These are phyloP conservation scores for Lactifluus echinatus DNA, from an alignment of 768 basidiomycete species.

Conservation along the genomic window DNA sequence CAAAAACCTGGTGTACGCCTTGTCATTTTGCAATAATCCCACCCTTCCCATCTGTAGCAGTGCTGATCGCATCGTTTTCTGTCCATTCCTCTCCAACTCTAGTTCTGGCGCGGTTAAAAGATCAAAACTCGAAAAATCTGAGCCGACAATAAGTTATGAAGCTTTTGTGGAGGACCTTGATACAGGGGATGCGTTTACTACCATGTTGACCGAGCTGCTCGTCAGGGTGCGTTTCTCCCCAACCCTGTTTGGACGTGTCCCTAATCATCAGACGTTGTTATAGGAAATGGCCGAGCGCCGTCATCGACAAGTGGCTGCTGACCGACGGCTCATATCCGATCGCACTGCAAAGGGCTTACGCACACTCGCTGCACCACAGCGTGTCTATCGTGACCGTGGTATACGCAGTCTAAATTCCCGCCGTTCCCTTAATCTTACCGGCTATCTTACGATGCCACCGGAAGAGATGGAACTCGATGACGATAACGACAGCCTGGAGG, in stretches of 20 bases:
- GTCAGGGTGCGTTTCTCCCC: slow-evolving; percentile 51
- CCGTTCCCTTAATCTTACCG: slow-evolving; percentile 35
- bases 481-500: slow-evolving; percentile 56
- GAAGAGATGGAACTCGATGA: slow-evolving; percentile 46
- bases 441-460: slow-evolving; percentile 44
- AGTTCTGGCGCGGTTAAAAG: slow-evolving; percentile 70
- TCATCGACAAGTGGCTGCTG: slow-evolving; percentile 40
- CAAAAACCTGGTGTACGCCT: slow-evolving; percentile 66
- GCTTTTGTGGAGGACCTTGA: slow-evolving; percentile 70
- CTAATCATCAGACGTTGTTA: slow-evolving; percentile 7
- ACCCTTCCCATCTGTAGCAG: background rate
- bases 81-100: background rate
- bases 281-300: slow-evolving; percentile 76
- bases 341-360: slow-evolving; percentile 57
- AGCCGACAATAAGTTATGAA: slow-evolving; percentile 63
- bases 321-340: slow-evolving; percentile 57
- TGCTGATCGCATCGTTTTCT: slow-evolving; percentile 7
- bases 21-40: slow-evolving; percentile 6
- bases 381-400: slow-evolving; percentile 40
- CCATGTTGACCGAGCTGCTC: slow-evolving; percentile 63
- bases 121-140: slow-evolving; percentile 52
- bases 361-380: slow-evolving; percentile 42
- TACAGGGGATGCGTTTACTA: slow-evolving; percentile 72
- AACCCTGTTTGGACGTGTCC: background rate
- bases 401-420: slow-evolving; percentile 2